Conservation (phyloP, 2,329 filamentous ascomycete genomes). For the Diaporthe velutina region DNA sequence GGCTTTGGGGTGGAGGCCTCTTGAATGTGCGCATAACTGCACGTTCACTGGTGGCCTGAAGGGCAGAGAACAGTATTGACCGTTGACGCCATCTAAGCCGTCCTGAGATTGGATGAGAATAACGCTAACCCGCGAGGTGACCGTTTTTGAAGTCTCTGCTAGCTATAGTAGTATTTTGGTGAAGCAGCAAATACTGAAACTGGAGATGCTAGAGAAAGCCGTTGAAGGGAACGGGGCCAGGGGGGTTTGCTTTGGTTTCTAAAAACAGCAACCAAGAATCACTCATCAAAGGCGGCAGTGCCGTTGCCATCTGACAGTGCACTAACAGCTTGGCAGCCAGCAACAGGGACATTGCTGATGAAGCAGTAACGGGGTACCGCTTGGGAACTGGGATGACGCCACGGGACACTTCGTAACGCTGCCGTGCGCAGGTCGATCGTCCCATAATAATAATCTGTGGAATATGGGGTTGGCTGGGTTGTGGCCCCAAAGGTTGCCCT, state of each 20-base stretch:
- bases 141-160: background rate
- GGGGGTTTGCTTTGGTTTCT: constrained; percentile 22
- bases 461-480: constrained; percentile 23
- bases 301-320: constrained; percentile 6
- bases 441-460: constrained; percentile 15
- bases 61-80: background rate
- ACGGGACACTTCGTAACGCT: constrained; percentile 6
- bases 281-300: background rate
- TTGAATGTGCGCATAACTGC: background rate
- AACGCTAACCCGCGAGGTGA: background rate
- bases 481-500: constrained; percentile 4
- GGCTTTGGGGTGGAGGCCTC: constrained; percentile 9
- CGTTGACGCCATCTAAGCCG: background rate
- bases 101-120: background rate
- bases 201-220: constrained; percentile 13
- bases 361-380: background rate
- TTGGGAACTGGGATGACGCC: constrained; percentile 3
- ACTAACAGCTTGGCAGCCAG: constrained; percentile 12
- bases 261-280: constrained; percentile 17
- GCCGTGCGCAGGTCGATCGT: constrained; percentile 22
- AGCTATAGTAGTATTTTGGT: background rate
- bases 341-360: constrained; percentile 4
- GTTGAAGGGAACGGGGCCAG: background rate
- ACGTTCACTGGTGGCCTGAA: background rate
- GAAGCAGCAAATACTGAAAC: background rate